A percentile compares a stretch with the other conserved stretches of the same genome.
These are phyloP conservation scores for Leishmania mexicana DNA, from an alignment of 208 protist genomes.

Conservation along the genomic window DNA sequence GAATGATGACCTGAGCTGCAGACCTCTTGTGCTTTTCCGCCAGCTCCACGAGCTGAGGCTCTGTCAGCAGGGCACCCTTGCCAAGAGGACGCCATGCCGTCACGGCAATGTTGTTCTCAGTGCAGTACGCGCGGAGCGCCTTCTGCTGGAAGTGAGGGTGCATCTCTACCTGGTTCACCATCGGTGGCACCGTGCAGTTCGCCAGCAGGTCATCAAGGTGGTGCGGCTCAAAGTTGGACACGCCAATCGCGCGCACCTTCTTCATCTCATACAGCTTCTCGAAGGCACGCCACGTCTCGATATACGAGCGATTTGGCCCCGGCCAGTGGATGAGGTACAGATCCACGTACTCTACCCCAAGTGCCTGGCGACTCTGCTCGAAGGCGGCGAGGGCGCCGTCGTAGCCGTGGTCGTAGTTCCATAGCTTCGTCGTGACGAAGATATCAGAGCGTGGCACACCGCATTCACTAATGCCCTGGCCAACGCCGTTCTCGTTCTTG, in stretches of 20 bases:
- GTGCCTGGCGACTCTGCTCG: constrained; percentile 70
- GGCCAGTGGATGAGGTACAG: constrained; percentile 98
- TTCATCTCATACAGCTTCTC: constrained; percentile 72
- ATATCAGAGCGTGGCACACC: constrained; percentile 84
- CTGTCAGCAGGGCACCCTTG: constrained; percentile 44
- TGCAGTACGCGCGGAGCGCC: constrained; percentile 68
- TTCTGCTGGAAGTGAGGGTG: constrained; percentile 79
- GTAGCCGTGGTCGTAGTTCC: constrained; percentile 67
- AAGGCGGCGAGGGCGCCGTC: constrained; percentile 68
- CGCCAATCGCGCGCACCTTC: constrained; percentile 84
- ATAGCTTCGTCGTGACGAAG: constrained; percentile 92
- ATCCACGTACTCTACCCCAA: constrained; percentile 95
- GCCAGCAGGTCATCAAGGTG: constrained; percentile 66
- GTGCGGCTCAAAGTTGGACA: constrained; percentile 87
- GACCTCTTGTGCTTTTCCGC: constrained; percentile 58
- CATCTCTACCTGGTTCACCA: constrained; percentile 93
- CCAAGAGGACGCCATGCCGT: constrained; percentile 88
- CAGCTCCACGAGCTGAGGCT: constrained; percentile 44
- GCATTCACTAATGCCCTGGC: constrained; percentile 51
- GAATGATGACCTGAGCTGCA: constrained; percentile 75
- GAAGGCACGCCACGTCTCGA: constrained; percentile 71
- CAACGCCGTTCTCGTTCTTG: constrained; percentile 78
- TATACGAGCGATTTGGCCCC: constrained; percentile 42
- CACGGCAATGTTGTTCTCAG: constrained; percentile 67
- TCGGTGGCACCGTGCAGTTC: constrained; percentile 67